phyloP scores from a whole-genome alignment of 768 basidiomycete genomes.

The Podaxis pistillaris region DNA sequence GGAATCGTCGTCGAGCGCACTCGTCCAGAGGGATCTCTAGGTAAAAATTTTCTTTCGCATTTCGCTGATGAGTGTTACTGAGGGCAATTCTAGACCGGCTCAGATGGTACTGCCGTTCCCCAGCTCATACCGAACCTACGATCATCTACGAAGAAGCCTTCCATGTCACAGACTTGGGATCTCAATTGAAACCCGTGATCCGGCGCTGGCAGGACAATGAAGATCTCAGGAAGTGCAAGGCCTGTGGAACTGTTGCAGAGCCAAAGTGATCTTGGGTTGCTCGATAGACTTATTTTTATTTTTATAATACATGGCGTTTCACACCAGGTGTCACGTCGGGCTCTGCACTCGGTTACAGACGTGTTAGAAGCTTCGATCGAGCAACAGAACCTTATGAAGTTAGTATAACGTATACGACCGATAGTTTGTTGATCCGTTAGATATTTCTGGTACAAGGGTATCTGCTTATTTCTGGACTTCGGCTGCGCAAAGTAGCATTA shows the following conservation, averaged over 20 bases:
- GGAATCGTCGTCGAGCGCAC: slow-evolving; percentile 90
- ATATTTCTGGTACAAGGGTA: neutral
- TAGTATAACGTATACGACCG: neutral
- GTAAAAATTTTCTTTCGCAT: slow-evolving; percentile 33
- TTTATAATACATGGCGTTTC: too few relatives aligned
- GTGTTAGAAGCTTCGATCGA: too few relatives aligned
- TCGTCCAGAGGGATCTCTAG: slow-evolving; percentile 70
- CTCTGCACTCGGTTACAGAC: too few relatives aligned
- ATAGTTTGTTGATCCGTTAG: slow-evolving; percentile 4
- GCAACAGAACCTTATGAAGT: neutral
- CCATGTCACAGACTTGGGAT: slow-evolving; percentile 87
- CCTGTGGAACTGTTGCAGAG: slow-evolving; percentile 56
- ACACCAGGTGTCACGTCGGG: too few relatives aligned
- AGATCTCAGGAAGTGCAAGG: slow-evolving; percentile 63
- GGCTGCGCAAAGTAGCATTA: neutral
- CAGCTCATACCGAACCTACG: slow-evolving; percentile 44
- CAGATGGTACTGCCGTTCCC: slow-evolving; percentile 86
- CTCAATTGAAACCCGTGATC: slow-evolving; percentile 91
- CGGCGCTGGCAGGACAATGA: slow-evolving; percentile 75
- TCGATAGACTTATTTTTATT: neutral
- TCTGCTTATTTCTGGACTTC: neutral
- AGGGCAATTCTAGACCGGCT: slow-evolving; percentile 61
- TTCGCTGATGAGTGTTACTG: neutral
- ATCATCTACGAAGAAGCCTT: slow-evolving; percentile 67
- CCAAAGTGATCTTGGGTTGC: slow-evolving; percentile 27